These are phyloP conservation scores for Avena atlantica DNA, from an alignment of 176 grass and related monocot genomes.

Conservation along the genomic window DNA sequence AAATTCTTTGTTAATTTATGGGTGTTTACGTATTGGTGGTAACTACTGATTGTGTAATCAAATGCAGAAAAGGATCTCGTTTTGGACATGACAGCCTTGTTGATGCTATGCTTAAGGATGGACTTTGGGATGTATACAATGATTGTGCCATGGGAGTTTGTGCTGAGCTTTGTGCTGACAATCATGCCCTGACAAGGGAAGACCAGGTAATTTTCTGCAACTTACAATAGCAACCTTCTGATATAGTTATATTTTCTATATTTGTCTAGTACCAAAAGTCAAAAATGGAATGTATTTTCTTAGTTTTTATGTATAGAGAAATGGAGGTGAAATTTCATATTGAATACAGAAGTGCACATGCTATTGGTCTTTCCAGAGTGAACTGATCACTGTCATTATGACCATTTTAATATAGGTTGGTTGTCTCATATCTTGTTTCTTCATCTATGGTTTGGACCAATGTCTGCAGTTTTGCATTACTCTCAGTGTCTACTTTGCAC, in stretches of 20 bases:
- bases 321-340: constrained; percentile 8
- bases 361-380: constrained; percentile 5
- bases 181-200: constrained; percentile 79
- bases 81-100: constrained; percentile 83
- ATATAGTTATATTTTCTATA: neutral
- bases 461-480: neutral
- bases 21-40: neutral
- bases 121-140: constrained; percentile 83
- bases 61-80: constrained; percentile 81
- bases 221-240: neutral
- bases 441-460: neutral
- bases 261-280: neutral
- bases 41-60: neutral
- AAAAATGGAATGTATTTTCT: neutral
- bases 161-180: constrained; percentile 89
- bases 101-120: constrained; percentile 89
- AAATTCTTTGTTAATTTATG: constrained; percentile 7
- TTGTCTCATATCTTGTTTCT: neutral
- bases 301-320: neutral
- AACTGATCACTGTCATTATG: neutral
- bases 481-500: neutral
- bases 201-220: constrained; percentile 62
- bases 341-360: neutral
- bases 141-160: constrained; percentile 87
- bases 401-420: neutral